Evolutionary conservation across 2,329 filamentous ascomycete species (phyloP).

Genomic region (Alternaria sp.): DNA sequence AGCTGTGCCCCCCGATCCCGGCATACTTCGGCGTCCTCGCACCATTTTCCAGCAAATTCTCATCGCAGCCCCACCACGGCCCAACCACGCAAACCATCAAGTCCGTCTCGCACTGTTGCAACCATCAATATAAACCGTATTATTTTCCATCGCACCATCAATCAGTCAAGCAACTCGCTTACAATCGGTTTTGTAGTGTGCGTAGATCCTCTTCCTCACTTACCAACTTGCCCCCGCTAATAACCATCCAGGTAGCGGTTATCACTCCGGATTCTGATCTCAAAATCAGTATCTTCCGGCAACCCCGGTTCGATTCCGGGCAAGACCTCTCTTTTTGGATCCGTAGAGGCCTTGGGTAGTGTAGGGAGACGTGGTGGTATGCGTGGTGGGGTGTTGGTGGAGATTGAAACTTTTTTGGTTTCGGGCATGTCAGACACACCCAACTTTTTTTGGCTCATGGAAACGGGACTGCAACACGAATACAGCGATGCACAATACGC

Average conservation of each 20-base stretch:
- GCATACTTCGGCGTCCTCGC: not conserved
- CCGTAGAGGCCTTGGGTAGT: not conserved
- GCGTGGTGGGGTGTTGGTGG: not conserved
- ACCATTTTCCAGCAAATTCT: not conserved
- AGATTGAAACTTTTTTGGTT: not conserved
- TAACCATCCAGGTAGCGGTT: slow-evolving; percentile 10
- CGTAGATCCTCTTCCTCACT: not conserved
- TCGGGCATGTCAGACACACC: not conserved
- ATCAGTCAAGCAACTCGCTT: slow-evolving; percentile 6
- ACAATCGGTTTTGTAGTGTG: slow-evolving; percentile 13
- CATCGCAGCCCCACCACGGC: not conserved
- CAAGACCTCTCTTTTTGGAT: slow-evolving; percentile 10
- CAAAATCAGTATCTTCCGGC: slow-evolving; percentile 1
- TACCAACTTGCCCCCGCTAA: slow-evolving; percentile 5
- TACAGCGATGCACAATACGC: no score
- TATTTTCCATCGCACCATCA: not conserved
- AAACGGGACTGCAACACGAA: no score
- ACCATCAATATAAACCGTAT: no score
- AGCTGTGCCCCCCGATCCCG: not conserved
- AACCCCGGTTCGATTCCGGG: slow-evolving; percentile 17
- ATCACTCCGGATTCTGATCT: slow-evolving; percentile 18
- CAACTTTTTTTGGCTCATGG: not conserved
- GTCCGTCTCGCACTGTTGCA: fast-evolving
- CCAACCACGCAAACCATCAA: not conserved
- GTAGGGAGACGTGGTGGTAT: not conserved